Evolutionary conservation across 805 yeast genomes (phyloP).

Genomic region (Saturnispora diversa): DNA sequence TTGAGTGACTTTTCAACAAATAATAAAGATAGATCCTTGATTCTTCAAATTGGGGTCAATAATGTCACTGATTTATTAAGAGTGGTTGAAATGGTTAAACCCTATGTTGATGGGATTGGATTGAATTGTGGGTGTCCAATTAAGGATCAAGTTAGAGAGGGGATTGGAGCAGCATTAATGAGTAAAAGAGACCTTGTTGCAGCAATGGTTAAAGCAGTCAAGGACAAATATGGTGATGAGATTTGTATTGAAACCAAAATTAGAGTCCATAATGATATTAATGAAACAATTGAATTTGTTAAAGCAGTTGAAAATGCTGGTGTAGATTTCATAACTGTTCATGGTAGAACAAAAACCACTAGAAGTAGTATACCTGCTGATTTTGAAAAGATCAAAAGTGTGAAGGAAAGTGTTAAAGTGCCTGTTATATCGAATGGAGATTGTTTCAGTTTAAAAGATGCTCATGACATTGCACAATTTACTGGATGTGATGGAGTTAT

Average conservation of each 20-base stretch:
- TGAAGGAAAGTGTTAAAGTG: constrained; percentile 48
- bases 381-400: constrained; percentile 65
- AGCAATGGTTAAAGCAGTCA: constrained; percentile 77
- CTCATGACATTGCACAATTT: constrained; percentile 46
- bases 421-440: constrained; percentile 99
- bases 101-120: constrained; percentile 89
- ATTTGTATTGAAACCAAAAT: constrained; percentile 89
- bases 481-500: constrained; percentile 89
- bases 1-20: constrained; percentile 80
- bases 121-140: constrained; percentile 97
- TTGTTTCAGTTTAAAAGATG: constrained; percentile 63
- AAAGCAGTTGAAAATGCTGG: constrained; percentile 74
- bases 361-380: constrained; percentile 80
- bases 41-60: constrained; percentile 87
- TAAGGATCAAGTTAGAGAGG: constrained; percentile 88
- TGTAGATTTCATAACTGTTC: constrained; percentile 89
- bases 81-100: constrained; percentile 82
- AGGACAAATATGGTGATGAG: constrained; percentile 57
- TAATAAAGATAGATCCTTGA: constrained; percentile 55
- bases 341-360: constrained; percentile 82
- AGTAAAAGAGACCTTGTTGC: constrained; percentile 72
- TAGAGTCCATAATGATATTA: constrained; percentile 69
- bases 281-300: constrained; percentile 68
- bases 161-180: constrained; percentile 95
- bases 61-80: constrained; percentile 73